Base-by-base conservation (phyloP, 2,329 filamentous ascomycete species). In the Penicillium crustosum region DNA sequence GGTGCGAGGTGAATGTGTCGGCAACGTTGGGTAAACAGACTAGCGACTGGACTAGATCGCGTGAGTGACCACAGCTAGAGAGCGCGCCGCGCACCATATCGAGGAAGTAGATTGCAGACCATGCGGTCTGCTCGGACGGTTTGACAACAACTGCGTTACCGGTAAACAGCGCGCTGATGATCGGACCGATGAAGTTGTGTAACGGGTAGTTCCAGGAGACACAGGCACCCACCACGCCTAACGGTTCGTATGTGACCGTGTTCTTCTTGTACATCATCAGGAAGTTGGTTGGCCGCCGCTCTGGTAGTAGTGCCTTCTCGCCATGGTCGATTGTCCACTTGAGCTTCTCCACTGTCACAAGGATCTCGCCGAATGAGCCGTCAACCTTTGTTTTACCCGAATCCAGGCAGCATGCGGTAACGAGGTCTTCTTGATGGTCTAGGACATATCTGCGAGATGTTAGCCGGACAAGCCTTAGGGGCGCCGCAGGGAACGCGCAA, bases 141-240 rank as follows among this genome's bases (percentile, higher is more conserved):
- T 99, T 99, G 74, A 97, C 89, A 42, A 99, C 82, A 64, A 97
- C 89, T 51, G 86, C 91, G 72, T 97, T 97, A 47, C 94, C 94
- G 15, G 93, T 83, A 73, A 97, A 97, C 50, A 97, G 83, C 17
- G 90, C 87, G 65, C 90, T 93, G 71, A 97, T 95, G 64, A 97
- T 84, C 15, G 93, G 94, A 0, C 90, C 91, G 47, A 97, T 85
- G 62, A 97, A 82, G 76, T 99, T 99, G 79, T 99, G 94, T 76
- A 97, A 96, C 44, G 91, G 87, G 73, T 92, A 97, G 79, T 99
- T 99, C 94, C 94, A 99, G 71, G 90, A 94, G 43, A 99, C 91
- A 52, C 93, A 88, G 19, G 94, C 93, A 12, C 91, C 89, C 6
- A 99, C 90, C 36, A 99, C 91, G 17, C 94, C 94, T 21, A 97